phyloP scores from a whole-genome alignment of 2,329 filamentous ascomycete species.

The Thermothelomyces thermophilus region DNA sequence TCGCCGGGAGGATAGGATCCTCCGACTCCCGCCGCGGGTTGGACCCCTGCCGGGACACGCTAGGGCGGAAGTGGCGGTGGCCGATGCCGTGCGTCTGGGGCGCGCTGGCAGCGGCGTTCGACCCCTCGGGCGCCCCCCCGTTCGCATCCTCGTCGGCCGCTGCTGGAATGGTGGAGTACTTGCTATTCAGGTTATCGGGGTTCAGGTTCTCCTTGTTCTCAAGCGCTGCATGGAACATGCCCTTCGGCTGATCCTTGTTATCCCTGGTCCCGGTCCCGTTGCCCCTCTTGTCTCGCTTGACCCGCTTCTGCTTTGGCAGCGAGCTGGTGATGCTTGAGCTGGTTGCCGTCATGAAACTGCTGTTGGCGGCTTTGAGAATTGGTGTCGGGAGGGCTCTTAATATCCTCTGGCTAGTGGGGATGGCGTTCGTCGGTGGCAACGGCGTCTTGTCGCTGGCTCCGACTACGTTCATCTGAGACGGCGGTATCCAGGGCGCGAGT shows the following conservation, averaged over 20 bases:
- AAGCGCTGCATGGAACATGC: conserved; percentile 20
- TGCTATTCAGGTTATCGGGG: conserved; percentile 13
- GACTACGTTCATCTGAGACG: conserved; percentile 81
- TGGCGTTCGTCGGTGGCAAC: conserved; percentile 71
- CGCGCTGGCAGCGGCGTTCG: conserved; percentile 16
- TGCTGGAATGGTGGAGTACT: conserved; percentile 17
- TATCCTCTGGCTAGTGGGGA: conserved; percentile 87
- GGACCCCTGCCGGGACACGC: conserved; percentile 16
- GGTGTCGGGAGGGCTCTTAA: conserved; percentile 84
- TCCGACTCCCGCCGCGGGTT: conserved; percentile 16
- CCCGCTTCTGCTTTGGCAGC: conserved; percentile 61
- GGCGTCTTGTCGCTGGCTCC: conserved; percentile 59
- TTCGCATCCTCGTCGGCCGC: conserved; percentile 42
- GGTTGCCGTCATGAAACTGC: conserved; percentile 88
- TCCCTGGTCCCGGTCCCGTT: conserved; percentile 32
- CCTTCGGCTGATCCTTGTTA: conserved; percentile 33
- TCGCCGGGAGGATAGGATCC: conserved; percentile 33
- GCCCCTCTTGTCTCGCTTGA: conserved; percentile 31
- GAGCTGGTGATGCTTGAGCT: conserved; percentile 78
- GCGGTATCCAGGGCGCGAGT: conserved; percentile 93
- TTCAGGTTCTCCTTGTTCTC: conserved; percentile 47
- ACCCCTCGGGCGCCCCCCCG: conserved; percentile 33
- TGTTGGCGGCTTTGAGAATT: conserved; percentile 88
- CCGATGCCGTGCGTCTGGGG: conserved; percentile 11
- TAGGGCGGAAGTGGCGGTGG: conserved; percentile 25